phyloP scores from a whole-genome alignment of 768 basidiomycete genomes.

The Exidia glandulosa region DNA sequence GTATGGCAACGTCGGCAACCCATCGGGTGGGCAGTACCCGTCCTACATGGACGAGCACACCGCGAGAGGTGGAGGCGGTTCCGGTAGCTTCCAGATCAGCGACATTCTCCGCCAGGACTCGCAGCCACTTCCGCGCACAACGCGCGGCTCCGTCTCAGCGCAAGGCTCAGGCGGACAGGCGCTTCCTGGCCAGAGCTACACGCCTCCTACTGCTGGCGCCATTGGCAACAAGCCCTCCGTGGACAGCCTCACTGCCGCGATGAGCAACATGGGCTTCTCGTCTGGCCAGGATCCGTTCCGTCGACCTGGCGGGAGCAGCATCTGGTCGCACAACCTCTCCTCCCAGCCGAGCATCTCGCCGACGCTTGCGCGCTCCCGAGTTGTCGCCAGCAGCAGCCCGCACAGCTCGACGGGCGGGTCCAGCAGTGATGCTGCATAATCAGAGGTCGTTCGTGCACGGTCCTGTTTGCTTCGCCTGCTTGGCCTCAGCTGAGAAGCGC shows the following conservation, averaged over 20 bases:
- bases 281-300: neutral
- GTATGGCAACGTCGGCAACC: no score
- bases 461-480: no score
- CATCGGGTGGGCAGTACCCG: no score
- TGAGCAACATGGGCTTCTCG: neutral
- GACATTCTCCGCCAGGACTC: neutral
- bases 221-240: neutral
- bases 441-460: no score
- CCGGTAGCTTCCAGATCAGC: neutral
- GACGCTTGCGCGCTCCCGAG: neutral
- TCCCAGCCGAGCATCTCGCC: neutral
- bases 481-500: no score
- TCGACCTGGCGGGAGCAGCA: neutral
- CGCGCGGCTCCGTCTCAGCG: neutral
- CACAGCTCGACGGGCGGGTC: neutral
- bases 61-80: no score
- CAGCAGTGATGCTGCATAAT: no score
- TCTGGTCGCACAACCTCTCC: neutral
- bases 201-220: neutral
- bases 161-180: neutral
- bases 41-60: no score
- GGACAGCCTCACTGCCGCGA: neutral
- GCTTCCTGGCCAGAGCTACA: neutral
- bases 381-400: neutral
- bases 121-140: neutral